These are phyloP conservation scores for Chlorella variabilis DNA, from an alignment of 163 green algal species.

Conservation along the genomic window DNA sequence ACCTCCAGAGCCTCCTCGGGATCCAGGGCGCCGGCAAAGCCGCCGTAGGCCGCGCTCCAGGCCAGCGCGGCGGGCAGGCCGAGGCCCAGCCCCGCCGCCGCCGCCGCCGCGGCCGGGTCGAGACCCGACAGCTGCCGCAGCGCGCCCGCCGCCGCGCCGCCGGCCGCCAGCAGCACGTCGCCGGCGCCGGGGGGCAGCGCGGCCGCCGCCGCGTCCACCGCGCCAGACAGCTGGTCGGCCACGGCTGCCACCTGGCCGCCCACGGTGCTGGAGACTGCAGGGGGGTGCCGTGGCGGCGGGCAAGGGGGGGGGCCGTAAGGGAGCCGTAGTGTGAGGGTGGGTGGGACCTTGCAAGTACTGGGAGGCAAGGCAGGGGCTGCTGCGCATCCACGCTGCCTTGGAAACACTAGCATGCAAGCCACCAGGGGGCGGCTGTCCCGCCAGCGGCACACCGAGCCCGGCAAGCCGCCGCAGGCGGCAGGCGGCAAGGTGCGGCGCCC, in stretches of 20 bases:
- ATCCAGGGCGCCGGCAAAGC: constrained; percentile 32
- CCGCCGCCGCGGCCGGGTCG: constrained; percentile 2
- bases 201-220: too few species aligned
- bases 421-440: too few species aligned
- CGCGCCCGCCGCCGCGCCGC: background rate
- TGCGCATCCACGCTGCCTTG: too few species aligned
- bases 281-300: background rate
- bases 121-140: background rate
- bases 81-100: constrained; percentile 8
- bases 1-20: constrained; percentile 38
- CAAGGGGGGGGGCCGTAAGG: background rate
- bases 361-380: too few species aligned
- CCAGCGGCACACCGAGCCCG: too few species aligned
- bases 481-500: background rate
- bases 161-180: background rate
- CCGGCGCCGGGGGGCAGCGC: too few species aligned
- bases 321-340: background rate
- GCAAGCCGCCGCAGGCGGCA: background rate
- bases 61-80: constrained; percentile 5
- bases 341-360: too few species aligned
- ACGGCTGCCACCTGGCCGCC: constrained; percentile 1
- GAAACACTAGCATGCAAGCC: too few species aligned
- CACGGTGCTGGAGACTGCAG: background rate
- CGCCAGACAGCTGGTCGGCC: background rate
- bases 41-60: constrained; percentile 31